Base-by-base conservation (phyloP, 305 asterid species). In the Caryopteris hybrid region DNA sequence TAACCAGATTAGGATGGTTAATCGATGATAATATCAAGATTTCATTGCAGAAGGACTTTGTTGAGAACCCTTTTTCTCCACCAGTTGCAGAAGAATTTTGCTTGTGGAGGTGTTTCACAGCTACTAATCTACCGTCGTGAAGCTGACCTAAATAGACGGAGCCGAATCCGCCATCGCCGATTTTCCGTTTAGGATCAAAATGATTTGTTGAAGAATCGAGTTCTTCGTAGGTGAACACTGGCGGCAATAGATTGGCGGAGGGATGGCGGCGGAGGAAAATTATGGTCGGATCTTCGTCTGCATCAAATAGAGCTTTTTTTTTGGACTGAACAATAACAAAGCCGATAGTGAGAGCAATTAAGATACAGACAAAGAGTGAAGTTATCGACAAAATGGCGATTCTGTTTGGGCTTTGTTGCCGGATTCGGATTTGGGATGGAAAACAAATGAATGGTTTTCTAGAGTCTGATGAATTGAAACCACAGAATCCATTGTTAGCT, bases 161-260 rank as follows among this genome's bases (percentile, higher is more conserved):
- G 1, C 98, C 98, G 54, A 93, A 93, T n/a, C 98, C 98, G 0
- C 98, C 98, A 16, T 90, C 95, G 1, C 98, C 98, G 51, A 93
- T 83, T 64, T 90, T 93, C 16, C 96, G 85, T 61, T 85, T 88
- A 1, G 70, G 74, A 58, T 90, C 98, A 76, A 93, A 93, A 17
- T 74, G 82, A 50, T 85, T 85, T 6, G 98, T 90, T 20, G 98
- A 85, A 16, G 75, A 20, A 4, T 76, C 87, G 38, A 93, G 94
- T 76, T 90, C 98, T 45, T 93, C 98, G 72, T 86, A 93, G 70
- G 88, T 76, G 80, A 90, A 93, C 2, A 84, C 90, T 5, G 96
- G 97, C 61, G 98, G 98, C 3, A 92, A 95, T 12, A 84, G 88
- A 60, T 82, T 83, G 57, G 94, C 84, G 4, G 90, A 84, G 43